Evolutionary conservation across 805 yeast genomes (phyloP), one percentile per base, ranked within the genome.

Genomic region (Saccharomycopsis selenospora): DNA sequence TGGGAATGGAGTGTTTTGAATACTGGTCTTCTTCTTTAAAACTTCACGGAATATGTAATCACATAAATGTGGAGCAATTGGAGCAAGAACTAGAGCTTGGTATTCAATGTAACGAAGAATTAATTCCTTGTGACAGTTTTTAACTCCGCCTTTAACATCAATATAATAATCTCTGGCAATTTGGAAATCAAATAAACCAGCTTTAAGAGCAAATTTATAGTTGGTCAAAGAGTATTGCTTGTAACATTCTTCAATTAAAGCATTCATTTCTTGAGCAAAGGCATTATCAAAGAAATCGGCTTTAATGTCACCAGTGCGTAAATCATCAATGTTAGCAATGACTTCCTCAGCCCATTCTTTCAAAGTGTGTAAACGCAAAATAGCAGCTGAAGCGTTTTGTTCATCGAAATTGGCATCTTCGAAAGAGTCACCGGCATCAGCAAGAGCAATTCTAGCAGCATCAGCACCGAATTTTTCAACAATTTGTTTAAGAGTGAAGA

Each of bases 331-430:
- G 56, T 71, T 69, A 55, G 71, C 73, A 36, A 82, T 67, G 47
- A 79, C 70, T 49, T 85, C 93, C 65, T 90, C 97, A 64, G 85
- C 78, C 99, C 99, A 93, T 67, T 90, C 98, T 66, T 87, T 91
- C 66, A 91, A 75, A 48, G 87, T 91, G 66, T 77, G 85, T 64
- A 93, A 76, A 71, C 99, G 85, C 66, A 93, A 77, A 65, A 93
- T 90, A 23, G 98, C 97, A 42, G 99, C 96, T 62, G 93, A 93
- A 48, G 99, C 99, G 62, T 82, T 90, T 52, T 88, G 71, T 70
- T 93, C 99, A 61, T 93, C 99, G 62, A 93, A 86, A 73, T 93
- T 93, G 46, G 99, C 99, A 67, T 93, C 99, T 70, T 93, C 99
- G 57, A 89, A 80, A 40, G 93, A 74, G 65, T 93, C 99, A 73